phyloP scores from a whole-genome alignment of 129 eudicot genomes.

The Ambrosia artemisiifolia region DNA sequence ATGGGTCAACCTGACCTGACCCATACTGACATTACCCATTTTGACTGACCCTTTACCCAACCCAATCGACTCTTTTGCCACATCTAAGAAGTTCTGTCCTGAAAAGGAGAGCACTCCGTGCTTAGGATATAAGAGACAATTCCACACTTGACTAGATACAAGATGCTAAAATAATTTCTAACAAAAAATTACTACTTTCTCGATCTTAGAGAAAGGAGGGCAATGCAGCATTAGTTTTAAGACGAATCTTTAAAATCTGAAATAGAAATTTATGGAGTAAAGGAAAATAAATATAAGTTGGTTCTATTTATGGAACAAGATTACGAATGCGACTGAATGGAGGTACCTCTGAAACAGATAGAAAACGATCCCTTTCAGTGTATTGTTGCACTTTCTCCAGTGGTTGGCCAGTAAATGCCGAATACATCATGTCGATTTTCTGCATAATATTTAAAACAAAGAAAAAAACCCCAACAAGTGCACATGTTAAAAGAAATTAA shows the following conservation, averaged over 20 bases:
- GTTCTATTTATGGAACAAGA: not conserved
- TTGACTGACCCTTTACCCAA: too few species aligned
- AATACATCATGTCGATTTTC: constrained; percentile 87
- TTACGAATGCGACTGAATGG: not conserved
- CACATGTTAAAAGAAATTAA: not conserved
- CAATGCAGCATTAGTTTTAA: not conserved
- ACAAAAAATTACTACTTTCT: too few species aligned
- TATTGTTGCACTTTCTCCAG: constrained; percentile 70
- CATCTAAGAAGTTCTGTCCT: too few species aligned
- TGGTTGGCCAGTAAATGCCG: constrained; percentile 87
- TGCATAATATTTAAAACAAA: constrained; percentile 22
- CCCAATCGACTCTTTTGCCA: too few species aligned
- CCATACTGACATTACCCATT: too few species aligned
- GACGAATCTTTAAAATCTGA: not conserved
- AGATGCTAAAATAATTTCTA: too few species aligned
- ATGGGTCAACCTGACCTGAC: not conserved
- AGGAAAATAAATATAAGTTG: not conserved
- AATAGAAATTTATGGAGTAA: not conserved
- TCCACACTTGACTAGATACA: too few species aligned
- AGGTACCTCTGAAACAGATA: constrained; percentile 89
- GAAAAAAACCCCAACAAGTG: not conserved
- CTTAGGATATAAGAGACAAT: too few species aligned
- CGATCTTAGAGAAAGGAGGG: not conserved
- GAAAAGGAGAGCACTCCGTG: too few species aligned
- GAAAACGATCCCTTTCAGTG: constrained; percentile 82